Evolutionary conservation across 177 flowering plant genomes (phyloP).

Genomic region (Telopea speciosissima): DNA sequence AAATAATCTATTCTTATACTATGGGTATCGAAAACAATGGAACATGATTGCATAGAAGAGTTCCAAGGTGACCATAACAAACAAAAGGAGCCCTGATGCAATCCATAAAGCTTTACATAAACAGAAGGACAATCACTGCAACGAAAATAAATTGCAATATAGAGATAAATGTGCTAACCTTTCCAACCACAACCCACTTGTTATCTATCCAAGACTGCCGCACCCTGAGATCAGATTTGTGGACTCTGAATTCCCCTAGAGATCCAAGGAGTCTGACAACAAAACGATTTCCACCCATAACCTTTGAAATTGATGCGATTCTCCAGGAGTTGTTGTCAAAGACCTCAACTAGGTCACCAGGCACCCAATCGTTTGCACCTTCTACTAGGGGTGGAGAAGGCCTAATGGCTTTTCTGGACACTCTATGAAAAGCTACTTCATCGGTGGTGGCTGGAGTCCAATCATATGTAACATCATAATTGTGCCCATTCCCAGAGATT

Average conservation of each 20-base stretch:
- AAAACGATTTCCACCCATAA: slow-evolving; percentile 23
- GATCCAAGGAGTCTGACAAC: slow-evolving; percentile 63
- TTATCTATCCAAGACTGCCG: slow-evolving; percentile 59
- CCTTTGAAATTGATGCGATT: slow-evolving; percentile 45
- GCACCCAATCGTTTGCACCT: slow-evolving; percentile 32
- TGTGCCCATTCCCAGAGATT: slow-evolving; percentile 55
- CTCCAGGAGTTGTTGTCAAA: slow-evolving; percentile 61
- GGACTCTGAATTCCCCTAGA: slow-evolving; percentile 31
- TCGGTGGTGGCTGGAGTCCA: slow-evolving; percentile 4
- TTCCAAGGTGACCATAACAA: background rate
- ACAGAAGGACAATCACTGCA: slow-evolving; percentile 1
- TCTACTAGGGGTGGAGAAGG: slow-evolving; percentile 53
- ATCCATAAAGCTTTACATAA: background rate
- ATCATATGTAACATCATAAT: slow-evolving; percentile 50
- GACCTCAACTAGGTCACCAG: slow-evolving; percentile 69
- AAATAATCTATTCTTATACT: background rate
- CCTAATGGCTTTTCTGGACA: slow-evolving; percentile 53
- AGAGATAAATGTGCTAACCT: slow-evolving; percentile 39
- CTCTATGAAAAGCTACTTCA: slow-evolving; percentile 35
- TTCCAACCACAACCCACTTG: slow-evolving; percentile 51
- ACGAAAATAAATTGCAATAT: background rate
- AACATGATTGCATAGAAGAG: background rate
- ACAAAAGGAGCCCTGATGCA: background rate
- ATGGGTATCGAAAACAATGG: background rate
- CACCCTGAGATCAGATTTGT: slow-evolving; percentile 36